Conservation (phyloP, 805 yeast species). For the Barnettozyma wickerhamii region DNA sequence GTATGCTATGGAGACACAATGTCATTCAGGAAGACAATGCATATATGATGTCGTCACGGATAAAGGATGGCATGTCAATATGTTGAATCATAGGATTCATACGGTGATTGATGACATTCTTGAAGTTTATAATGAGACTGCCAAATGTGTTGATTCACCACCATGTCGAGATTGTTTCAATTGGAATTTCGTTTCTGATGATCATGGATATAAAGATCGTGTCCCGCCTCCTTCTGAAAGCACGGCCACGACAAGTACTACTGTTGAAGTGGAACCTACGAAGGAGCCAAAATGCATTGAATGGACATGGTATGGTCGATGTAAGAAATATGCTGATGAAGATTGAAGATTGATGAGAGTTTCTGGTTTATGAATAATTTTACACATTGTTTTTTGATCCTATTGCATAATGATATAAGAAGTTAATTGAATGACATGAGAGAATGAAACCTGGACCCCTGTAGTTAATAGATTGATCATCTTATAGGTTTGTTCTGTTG, state of each 20-base stretch:
- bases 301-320: constrained; percentile 56
- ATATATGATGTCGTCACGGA: constrained; percentile 87
- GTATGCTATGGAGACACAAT: constrained; percentile 93
- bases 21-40: constrained; percentile 88
- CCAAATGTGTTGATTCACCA: constrained; percentile 67
- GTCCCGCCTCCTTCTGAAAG: constrained; percentile 1
- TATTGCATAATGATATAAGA: too few species aligned
- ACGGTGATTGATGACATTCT: constrained; percentile 84
- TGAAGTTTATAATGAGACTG: constrained; percentile 67
- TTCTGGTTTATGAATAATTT: too few species aligned
- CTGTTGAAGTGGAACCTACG: constrained; percentile 15
- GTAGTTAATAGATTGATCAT: too few species aligned
- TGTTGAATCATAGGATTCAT: constrained; percentile 85
- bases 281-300: constrained; percentile 25
- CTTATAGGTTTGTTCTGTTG: too few species aligned
- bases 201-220: constrained; percentile 12
- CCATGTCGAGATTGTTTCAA: constrained; percentile 89
- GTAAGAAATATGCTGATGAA: constrained; percentile 34
- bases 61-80: constrained; percentile 84
- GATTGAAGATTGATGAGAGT: too few species aligned
- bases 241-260: constrained; percentile 3
- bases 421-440: too few species aligned
- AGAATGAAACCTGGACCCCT: too few species aligned
- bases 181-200: constrained; percentile 69
- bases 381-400: too few species aligned